phyloP scores from a whole-genome alignment of 1,284 basidiomycete genomes.

The Malassezia brasiliensis region DNA sequence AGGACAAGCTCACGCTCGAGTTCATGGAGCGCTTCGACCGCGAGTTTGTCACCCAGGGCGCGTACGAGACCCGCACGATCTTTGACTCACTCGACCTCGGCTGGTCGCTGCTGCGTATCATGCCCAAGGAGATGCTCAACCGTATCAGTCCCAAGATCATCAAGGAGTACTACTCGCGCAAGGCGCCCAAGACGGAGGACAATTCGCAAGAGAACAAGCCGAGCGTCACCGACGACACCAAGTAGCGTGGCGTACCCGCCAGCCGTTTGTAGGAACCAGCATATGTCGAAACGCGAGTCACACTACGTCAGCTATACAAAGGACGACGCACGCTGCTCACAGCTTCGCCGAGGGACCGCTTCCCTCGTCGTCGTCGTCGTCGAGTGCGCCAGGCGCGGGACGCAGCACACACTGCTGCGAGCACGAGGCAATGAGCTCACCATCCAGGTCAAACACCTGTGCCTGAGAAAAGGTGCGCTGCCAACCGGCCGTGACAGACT shows the following conservation, averaged over 20 bases:
- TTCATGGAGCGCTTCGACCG: conserved; percentile 46
- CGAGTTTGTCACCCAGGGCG: conserved; percentile 55
- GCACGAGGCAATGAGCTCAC: conserved; percentile 23
- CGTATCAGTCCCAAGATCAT: conserved; percentile 52
- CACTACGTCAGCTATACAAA: too few species aligned
- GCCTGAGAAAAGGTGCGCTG: conserved; percentile 30
- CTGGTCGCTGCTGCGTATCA: conserved; percentile 91
- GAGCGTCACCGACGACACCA: conserved; percentile 14
- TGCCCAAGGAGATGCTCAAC: conserved; percentile 97
- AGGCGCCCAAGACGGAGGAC: conserved; percentile 22
- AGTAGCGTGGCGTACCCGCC: neutral
- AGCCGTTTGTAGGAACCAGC: neutral
- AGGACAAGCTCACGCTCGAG: conserved; percentile 56
- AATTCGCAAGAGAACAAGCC: conserved; percentile 23
- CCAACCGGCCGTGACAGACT: conserved; percentile 22
- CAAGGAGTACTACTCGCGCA: conserved; percentile 45
- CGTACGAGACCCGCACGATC: conserved; percentile 90
- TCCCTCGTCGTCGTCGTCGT: neutral
- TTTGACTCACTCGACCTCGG: conserved; percentile 96
- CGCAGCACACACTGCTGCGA: conserved; percentile 27
- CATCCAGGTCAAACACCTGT: conserved; percentile 20
- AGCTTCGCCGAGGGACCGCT: neutral
- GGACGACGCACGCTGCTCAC: neutral
- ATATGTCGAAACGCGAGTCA: neutral
- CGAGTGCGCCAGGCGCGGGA: neutral